Conservation (phyloP, 1,284 basidiomycete species). For the Cutaneotrichosporon sp. region DNA sequence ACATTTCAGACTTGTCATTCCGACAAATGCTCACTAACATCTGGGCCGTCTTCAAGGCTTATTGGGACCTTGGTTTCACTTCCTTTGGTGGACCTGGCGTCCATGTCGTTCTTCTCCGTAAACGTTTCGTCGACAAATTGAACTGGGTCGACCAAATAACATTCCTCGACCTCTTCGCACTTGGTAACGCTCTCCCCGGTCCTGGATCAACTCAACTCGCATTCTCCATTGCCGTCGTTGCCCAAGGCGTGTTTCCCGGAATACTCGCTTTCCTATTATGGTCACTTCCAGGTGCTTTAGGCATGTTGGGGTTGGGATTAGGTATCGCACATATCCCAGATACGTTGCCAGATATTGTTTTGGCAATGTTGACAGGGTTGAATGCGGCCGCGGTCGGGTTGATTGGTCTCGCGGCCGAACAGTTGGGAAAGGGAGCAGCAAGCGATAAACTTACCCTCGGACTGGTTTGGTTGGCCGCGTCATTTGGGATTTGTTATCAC, state of each 20-base stretch:
- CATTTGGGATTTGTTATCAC: constrained; percentile 60
- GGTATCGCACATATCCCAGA: constrained; percentile 58
- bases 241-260: constrained; percentile 48
- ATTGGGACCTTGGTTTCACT: constrained; percentile 38
- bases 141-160: constrained; percentile 39
- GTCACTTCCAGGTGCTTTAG: constrained; percentile 57
- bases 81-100: constrained; percentile 42
- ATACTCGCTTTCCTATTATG: constrained; percentile 52
- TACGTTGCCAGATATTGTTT: constrained; percentile 57
- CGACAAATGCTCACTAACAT: not conserved
- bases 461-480: constrained; percentile 57
- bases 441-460: constrained; percentile 58
- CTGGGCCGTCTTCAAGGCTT: constrained; percentile 19
- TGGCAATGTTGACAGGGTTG: constrained; percentile 60
- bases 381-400: constrained; percentile 63
- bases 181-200: constrained; percentile 55
- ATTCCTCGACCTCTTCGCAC: constrained; percentile 53
- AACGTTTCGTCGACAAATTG: constrained; percentile 36
- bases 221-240: constrained; percentile 51
- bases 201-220: constrained; percentile 55
- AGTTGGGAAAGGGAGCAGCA: constrained; percentile 57
- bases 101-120: constrained; percentile 38
- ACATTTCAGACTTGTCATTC: not conserved
- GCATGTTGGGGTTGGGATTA: constrained; percentile 59
- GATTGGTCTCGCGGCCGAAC: constrained; percentile 60